Percentiles rank a stretch among this genome's conserved stretches.
These are phyloP conservation scores for Peltaster fructicola DNA, from an alignment of 2,329 filamentous ascomycete species.

Conservation along the genomic window DNA sequence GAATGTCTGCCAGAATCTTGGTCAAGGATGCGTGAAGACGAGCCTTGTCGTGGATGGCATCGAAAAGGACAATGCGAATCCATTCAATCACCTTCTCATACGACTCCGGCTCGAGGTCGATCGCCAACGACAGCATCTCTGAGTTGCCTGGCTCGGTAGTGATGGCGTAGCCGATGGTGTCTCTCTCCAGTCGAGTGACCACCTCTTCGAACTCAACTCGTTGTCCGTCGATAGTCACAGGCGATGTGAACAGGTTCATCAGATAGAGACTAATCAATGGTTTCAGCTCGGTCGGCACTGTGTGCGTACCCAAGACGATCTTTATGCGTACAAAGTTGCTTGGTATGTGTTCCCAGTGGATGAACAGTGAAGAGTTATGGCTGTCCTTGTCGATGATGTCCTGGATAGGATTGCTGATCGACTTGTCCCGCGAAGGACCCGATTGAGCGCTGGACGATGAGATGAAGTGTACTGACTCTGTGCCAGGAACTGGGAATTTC, in stretches of 20 bases:
- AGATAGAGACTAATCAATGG: constrained; percentile 71
- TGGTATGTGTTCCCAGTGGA: constrained; percentile 92
- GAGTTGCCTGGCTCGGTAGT: constrained; percentile 55
- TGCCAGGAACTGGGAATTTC: constrained; percentile 62
- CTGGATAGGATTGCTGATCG: constrained; percentile 52
- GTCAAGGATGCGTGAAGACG: constrained; percentile 45
- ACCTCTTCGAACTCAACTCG: constrained; percentile 78
- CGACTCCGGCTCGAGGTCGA: constrained; percentile 77
- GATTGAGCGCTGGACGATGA: constrained; percentile 69
- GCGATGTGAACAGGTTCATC: constrained; percentile 89
- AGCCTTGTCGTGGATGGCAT: constrained; percentile 68
- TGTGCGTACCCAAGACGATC: constrained; percentile 60
- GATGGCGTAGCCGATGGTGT: constrained; percentile 72
- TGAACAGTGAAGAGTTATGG: constrained; percentile 47
- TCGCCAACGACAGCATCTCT: constrained; percentile 64
- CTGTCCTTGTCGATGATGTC: constrained; percentile 54
- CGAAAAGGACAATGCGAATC: constrained; percentile 73
- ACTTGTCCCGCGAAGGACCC: constrained; percentile 45
- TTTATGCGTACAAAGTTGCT: constrained; percentile 83
- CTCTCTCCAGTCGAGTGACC: constrained; percentile 74
- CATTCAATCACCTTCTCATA: constrained; percentile 68
- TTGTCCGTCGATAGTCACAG: constrained; percentile 59
- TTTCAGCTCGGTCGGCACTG: constrained; percentile 63
- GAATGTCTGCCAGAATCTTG: constrained; percentile 79
- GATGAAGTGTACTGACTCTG: constrained; percentile 90